These are phyloP conservation scores for Pseudopyrenochaeta lycopersici DNA, from an alignment of 2,329 filamentous ascomycete species.

Conservation along the genomic window DNA sequence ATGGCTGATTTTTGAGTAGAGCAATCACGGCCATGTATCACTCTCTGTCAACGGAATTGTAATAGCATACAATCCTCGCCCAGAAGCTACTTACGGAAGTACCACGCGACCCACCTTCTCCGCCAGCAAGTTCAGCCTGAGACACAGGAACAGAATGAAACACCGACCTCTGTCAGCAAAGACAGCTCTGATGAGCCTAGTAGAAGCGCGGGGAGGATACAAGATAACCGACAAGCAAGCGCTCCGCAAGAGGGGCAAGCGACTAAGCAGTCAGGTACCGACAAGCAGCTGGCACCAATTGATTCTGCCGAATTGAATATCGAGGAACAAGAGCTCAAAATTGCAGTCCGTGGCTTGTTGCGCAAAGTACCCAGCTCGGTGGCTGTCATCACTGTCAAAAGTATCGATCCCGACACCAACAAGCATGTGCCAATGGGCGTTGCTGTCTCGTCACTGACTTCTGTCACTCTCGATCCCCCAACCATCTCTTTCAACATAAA, in stretches of 20 bases:
- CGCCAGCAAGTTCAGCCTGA: constrained; percentile 12
- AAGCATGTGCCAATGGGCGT: constrained; percentile 50
- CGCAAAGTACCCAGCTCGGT: constrained; percentile 66
- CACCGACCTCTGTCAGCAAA: background rate
- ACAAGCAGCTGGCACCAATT: constrained; percentile 1
- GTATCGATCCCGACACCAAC: constrained; percentile 18
- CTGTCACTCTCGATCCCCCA: constrained; percentile 65
- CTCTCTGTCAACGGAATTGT: background rate
- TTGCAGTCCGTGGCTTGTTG: constrained; percentile 53
- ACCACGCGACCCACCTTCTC: constrained; percentile 19
- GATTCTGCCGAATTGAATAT: constrained; percentile 6
- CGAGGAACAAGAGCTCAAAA: constrained; percentile 12
- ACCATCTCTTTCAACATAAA: constrained; percentile 71
- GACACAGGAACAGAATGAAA: constrained; percentile 6
- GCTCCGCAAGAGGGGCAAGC: constrained; percentile 1
- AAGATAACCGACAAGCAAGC: background rate
- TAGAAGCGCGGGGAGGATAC: background rate
- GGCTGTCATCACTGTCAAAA: constrained; percentile 60
- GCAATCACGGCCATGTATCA: constrained; percentile 8
- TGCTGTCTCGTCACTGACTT: constrained; percentile 70
- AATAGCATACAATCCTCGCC: background rate
- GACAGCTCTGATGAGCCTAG: background rate
- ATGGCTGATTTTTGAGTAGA: constrained; percentile 19
- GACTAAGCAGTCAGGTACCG: background rate
- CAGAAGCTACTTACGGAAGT: constrained; percentile 10